Evolutionary conservation across 2,329 filamentous ascomycete species (phyloP).

Genomic region (Aspergillus aculeatus): DNA sequence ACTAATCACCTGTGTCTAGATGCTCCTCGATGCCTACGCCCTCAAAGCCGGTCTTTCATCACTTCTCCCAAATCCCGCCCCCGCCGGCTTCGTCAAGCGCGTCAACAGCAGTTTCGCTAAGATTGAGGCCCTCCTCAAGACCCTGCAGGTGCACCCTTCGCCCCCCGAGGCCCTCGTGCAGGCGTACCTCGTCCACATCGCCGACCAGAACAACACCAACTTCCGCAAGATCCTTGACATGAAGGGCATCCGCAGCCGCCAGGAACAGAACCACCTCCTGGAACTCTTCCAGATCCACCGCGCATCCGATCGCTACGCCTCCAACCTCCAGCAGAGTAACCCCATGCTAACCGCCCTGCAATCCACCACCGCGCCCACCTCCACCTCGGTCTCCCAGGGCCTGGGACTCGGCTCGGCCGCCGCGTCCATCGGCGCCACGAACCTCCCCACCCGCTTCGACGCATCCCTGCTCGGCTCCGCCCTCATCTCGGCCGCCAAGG

Average conservation of each 20-base stretch:
- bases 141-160: slow-evolving; percentile 85
- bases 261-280: slow-evolving; percentile 76
- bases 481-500: slow-evolving; percentile 80
- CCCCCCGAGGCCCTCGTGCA: slow-evolving; percentile 93
- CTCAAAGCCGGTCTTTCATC: slow-evolving; percentile 50
- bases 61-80: slow-evolving; percentile 58
- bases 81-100: slow-evolving; percentile 73
- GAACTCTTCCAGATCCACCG: slow-evolving; percentile 91
- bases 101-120: slow-evolving; percentile 81
- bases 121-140: slow-evolving; percentile 91
- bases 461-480: slow-evolving; percentile 80
- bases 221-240: slow-evolving; percentile 95
- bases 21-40: slow-evolving; percentile 91
- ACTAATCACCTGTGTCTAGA: slow-evolving; percentile 51
- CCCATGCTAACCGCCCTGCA: slow-evolving; percentile 68
- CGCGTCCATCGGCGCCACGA: slow-evolving; percentile 44
- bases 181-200: slow-evolving; percentile 96
- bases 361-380: slow-evolving; percentile 26
- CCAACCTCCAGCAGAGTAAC: slow-evolving; percentile 66
- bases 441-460: slow-evolving; percentile 67
- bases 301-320: slow-evolving; percentile 61
- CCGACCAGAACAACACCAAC: slow-evolving; percentile 87
- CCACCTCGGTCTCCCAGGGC: slow-evolving; percentile 46
- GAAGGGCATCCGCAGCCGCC: slow-evolving; percentile 79
- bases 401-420: slow-evolving; percentile 46